Evolutionary conservation across 305 asterid species (phyloP), one percentile per base, ranked within the genome.

Genomic region (Rubia tinctorum): DNA sequence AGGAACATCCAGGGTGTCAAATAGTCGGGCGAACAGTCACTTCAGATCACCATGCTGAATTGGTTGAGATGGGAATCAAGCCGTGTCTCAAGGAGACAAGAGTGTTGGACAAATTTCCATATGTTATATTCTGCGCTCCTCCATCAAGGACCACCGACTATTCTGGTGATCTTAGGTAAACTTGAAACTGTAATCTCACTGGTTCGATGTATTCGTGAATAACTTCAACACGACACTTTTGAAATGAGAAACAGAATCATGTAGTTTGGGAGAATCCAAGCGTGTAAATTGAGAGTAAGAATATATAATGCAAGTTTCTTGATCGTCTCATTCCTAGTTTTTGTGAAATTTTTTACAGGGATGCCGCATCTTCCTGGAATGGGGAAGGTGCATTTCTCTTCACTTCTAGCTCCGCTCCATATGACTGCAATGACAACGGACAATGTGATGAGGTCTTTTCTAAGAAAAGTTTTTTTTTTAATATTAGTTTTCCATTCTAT

Each of bases 351-450:
- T 70, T 43, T 20, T 70, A 77, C 86, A 95, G 99, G 86, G 96
- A 85, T 64, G 98, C 99, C 66, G 87, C 92, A 60, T 85, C 88
- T 75, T 86, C 76, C 63, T 95, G 99, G 99, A 93, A 82, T 58
- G 98, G 98, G 67, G 91, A 92, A 82, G 99, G 99, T 68, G 84
- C 96, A 77, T 95, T 95, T 84, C 78, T 95, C 17, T 91, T 95
- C 79, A 95, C 97, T 77, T 95, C 99, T 66, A 92, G 99, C 88
- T 92, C 99, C 25, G 99, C 97, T 73, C 95, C 90, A 47, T 95
- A 87, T 79, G 95, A 92, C 82, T 84, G 98, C 91, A 82, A 75
- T 30, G 91, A 95, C 79, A 92, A 92, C 79, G 99, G 97, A 75
- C 68, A 79, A 71, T 87, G 97, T 82, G 90, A 95, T 75, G 99